Evolutionary conservation across 352 stramenopile species (phyloP).

Genomic region (Pythium volutum): DNA sequence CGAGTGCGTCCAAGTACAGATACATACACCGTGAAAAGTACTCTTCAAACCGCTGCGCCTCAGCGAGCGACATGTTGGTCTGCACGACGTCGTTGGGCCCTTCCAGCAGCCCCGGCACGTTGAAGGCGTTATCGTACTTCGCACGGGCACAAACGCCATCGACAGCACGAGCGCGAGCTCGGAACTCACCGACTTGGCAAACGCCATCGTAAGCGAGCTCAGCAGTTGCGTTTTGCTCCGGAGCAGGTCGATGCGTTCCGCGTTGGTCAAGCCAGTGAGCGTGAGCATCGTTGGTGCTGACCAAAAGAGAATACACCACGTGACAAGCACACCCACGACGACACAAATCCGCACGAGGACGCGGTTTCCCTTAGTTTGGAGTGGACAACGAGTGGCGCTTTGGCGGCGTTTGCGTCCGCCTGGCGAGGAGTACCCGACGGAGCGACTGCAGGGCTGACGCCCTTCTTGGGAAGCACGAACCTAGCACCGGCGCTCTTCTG

Average conservation of each 20-base stretch:
- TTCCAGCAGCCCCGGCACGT: too few relatives aligned
- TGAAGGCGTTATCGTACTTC: background rate
- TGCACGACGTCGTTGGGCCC: too few relatives aligned
- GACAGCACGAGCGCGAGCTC: background rate
- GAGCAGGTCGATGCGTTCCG: background rate
- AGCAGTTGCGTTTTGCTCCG: background rate
- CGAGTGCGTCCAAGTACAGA: background rate
- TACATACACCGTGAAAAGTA: background rate
- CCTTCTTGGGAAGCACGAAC: too few relatives aligned
- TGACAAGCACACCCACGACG: background rate
- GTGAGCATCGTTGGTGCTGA: background rate
- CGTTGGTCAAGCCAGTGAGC: background rate
- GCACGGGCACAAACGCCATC: background rate
- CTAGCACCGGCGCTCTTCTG: too few relatives aligned
- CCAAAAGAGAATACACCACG: background rate
- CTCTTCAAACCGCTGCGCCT: background rate
- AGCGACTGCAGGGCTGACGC: too few relatives aligned
- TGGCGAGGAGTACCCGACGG: too few relatives aligned
- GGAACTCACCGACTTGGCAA: background rate
- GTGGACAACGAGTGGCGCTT: too few relatives aligned
- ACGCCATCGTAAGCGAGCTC: background rate
- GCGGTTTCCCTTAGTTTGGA: too few relatives aligned
- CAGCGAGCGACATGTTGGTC: background rate
- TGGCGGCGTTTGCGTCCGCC: too few relatives aligned
- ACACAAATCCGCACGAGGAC: too few relatives aligned